Evolutionary conservation across 2,329 filamentous ascomycete species (phyloP).

Genomic region (Nemania sp.): DNA sequence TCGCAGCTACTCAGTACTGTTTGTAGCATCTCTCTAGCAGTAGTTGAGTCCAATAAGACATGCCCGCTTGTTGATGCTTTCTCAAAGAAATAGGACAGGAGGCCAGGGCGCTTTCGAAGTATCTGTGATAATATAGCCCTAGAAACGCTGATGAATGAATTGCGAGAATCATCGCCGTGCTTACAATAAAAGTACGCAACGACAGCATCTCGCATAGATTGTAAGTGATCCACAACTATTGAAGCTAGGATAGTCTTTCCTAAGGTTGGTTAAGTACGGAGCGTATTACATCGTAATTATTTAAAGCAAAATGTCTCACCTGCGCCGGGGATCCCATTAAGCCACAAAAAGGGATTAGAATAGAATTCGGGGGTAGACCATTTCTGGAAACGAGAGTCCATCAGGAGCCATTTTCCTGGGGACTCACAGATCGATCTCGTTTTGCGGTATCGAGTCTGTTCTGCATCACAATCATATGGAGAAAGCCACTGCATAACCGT

Average conservation of each 20-base stretch:
- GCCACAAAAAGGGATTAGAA: conserved; percentile 51
- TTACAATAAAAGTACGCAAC: conserved; percentile 57
- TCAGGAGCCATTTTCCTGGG: conserved; percentile 51
- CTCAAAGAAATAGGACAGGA: conserved; percentile 52
- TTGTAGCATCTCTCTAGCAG: conserved; percentile 50
- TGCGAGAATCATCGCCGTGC: conserved; percentile 47
- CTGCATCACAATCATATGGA: conserved; percentile 24
- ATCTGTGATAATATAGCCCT: conserved; percentile 53
- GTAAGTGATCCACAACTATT: conserved; percentile 52
- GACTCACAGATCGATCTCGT: conserved; percentile 32
- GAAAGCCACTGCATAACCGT: conserved; percentile 40
- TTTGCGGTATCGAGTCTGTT: conserved; percentile 33
- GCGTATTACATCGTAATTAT: neutral
- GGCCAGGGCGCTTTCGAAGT: conserved; percentile 45
- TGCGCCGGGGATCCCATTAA: conserved; percentile 56
- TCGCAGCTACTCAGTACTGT: conserved; percentile 45
- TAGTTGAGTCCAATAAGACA: conserved; percentile 40
- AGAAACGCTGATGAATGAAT: conserved; percentile 51
- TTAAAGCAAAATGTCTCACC: conserved; percentile 45
- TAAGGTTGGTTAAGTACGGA: conserved; percentile 19
- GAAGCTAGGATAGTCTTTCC: conserved; percentile 54
- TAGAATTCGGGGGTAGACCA: conserved; percentile 45
- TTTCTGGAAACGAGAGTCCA: conserved; percentile 40
- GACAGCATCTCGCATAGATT: conserved; percentile 30
- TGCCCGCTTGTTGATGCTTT: conserved; percentile 50